Evolutionary conservation across 768 basidiomycete genomes (phyloP).

Genomic region (Daedaleopsis sinensis): DNA sequence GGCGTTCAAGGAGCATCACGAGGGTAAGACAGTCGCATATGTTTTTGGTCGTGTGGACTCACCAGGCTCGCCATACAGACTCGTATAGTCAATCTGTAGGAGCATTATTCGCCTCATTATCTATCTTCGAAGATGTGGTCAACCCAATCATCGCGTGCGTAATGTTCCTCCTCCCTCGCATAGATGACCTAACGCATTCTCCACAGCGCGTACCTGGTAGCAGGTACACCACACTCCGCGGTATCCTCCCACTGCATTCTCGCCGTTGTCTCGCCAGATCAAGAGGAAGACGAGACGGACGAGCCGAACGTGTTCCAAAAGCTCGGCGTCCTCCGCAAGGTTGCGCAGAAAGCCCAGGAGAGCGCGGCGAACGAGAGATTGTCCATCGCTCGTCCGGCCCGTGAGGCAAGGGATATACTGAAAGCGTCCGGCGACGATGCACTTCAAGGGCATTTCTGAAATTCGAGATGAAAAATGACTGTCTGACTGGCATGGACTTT

Average conservation of each 20-base stretch:
- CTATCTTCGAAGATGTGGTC: constrained; percentile 63
- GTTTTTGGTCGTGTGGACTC: neutral
- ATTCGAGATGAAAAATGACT: neutral
- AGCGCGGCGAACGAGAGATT: constrained; percentile 71
- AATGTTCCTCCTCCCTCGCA: neutral
- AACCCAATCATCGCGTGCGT: constrained; percentile 70
- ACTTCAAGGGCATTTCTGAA: constrained; percentile 22
- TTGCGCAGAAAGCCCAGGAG: constrained; percentile 76
- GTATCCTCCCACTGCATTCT: constrained; percentile 64
- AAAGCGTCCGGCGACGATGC: constrained; percentile 24
- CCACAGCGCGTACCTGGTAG: constrained; percentile 59
- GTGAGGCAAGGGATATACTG: constrained; percentile 80
- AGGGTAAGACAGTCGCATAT: constrained; percentile 47
- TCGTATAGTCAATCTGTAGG: constrained; percentile 70
- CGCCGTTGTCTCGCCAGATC: constrained; percentile 54
- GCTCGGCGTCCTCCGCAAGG: constrained; percentile 57
- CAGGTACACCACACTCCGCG: constrained; percentile 68
- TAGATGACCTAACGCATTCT: neutral
- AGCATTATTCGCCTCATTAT: constrained; percentile 62
- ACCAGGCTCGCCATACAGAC: constrained; percentile 45
- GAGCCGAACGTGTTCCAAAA: constrained; percentile 65
- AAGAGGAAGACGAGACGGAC: constrained; percentile 36
- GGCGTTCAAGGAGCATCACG: constrained; percentile 73
- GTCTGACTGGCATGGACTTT: too few relatives aligned
- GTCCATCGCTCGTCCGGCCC: constrained; percentile 73